phyloP scores from a whole-genome alignment of 164 flowering plant species.

The Warburgia ugandensis region DNA sequence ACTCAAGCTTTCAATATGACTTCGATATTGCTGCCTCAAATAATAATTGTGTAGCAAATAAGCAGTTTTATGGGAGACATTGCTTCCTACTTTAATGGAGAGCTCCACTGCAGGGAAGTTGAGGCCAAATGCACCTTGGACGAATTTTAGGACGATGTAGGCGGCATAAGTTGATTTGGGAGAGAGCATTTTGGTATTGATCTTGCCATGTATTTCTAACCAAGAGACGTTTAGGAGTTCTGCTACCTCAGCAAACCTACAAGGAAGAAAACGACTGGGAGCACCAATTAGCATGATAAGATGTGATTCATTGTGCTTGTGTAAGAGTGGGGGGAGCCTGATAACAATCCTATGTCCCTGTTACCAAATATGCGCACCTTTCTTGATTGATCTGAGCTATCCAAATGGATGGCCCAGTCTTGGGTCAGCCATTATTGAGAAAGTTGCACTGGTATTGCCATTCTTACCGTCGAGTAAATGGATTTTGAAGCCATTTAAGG shows the following conservation, averaged over 20 bases:
- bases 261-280: slow-evolving; percentile 22
- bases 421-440: too few species aligned
- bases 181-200: slow-evolving; percentile 23
- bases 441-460: too few species aligned
- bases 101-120: slow-evolving; percentile 15
- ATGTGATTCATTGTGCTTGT: too few species aligned
- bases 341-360: too few species aligned
- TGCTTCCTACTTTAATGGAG: slow-evolving; percentile 11
- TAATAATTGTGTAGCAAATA: background rate
- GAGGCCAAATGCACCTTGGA: slow-evolving; percentile 12
- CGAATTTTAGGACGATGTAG: slow-evolving; percentile 23
- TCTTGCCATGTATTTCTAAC: slow-evolving; percentile 33
- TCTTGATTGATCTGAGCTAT: too few species aligned
- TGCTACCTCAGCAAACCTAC: slow-evolving; percentile 38
- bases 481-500: too few species aligned
- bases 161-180: slow-evolving; percentile 26
- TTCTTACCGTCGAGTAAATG: too few species aligned
- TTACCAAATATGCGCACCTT: too few species aligned
- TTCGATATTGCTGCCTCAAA: background rate
- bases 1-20: too few species aligned
- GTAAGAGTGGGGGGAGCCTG: too few species aligned
- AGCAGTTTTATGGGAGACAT: background rate
- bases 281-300: too few species aligned
- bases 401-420: too few species aligned
- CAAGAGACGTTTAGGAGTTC: slow-evolving; percentile 31